Conservation (phyloP, 2,329 filamentous ascomycete genomes). For the Septoria linicola region DNA sequence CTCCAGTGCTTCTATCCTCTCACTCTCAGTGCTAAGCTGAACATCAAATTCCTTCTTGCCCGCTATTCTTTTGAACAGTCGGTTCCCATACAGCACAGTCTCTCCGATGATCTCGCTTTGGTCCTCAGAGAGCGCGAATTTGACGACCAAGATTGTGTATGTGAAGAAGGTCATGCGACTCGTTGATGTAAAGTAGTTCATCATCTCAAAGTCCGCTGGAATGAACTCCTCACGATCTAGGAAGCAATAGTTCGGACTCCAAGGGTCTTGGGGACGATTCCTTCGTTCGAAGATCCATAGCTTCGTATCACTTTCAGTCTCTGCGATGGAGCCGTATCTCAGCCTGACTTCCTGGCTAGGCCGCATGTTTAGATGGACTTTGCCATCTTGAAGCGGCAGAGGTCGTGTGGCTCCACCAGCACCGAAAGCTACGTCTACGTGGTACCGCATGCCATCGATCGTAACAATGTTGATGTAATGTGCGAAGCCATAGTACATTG, state of each 20-base stretch:
- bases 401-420: constrained; percentile 39
- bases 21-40: constrained; percentile 43
- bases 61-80: constrained; percentile 48
- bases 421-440: constrained; percentile 48
- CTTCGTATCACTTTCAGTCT: constrained; percentile 5
- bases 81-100: constrained; percentile 42
- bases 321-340: too few relatives aligned
- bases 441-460: constrained; percentile 27
- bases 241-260: constrained; percentile 65
- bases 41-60: constrained; percentile 45
- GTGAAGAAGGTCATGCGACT: constrained; percentile 55
- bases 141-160: constrained; percentile 53
- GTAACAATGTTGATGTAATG: constrained; percentile 45
- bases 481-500: constrained; percentile 42
- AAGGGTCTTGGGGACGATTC: constrained; percentile 43
- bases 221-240: constrained; percentile 65
- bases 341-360: constrained; percentile 4
- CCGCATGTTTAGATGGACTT: constrained; percentile 19
- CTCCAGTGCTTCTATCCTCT: constrained; percentile 45
- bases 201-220: constrained; percentile 59
- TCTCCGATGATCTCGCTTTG: constrained; percentile 40
- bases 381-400: constrained; percentile 39
- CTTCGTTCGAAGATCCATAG: constrained; percentile 30
- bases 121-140: constrained; percentile 51
- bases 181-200: constrained; percentile 59